Evolutionary conservation across 176 grass and related monocot genomes (phyloP), one percentile per base, ranked within the genome.

Genomic region (Phyllostachys edulis): DNA sequence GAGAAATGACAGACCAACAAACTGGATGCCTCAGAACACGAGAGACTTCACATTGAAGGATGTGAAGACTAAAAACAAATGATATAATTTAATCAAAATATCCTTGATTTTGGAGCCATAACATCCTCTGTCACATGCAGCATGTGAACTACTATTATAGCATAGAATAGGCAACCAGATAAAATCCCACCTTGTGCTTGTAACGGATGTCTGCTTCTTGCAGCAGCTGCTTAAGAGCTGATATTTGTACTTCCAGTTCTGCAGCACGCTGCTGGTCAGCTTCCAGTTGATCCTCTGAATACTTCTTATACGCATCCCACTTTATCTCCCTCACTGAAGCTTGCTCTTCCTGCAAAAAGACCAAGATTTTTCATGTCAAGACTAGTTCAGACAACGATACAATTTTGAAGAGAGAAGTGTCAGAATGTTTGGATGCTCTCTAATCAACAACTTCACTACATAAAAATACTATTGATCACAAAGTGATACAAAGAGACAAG

Each of bases 251-350:
- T 76, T 92, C 89, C 51, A 94, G 72, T 26, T 87, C 92, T 57
- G 67, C 56, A 85, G 83, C 71, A 49, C 20, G 68, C 75, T 84
- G 76, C 60, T 84, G 69, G 69, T 84, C 75, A 52, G 80, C 74
- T 84, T 90, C 89, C 46, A 90, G 24, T 52, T 87, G 80, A 70
- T 84, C 89, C 34, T 79, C 73, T 63, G 90, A 88, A 85, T 88
- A 80, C 47, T 87, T 94, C 77, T 80, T 92, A 88, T 55, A 92
- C 18, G 89, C 87, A 55, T 94, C 92, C 92, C 89, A 92, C 88
- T 92, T 87, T 76, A 94, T 92, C 81, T 88, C 93, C 76, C 87
- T 92, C 51, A 90, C 21, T 34, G 93, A 95, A 89, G 75, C 68
- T 78, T 88, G 85, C 80, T 95, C 90, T 88, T 95, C 90, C 93